A percentile compares a stretch with the other conserved stretches of the same genome.
These are phyloP conservation scores for Citeromyces matritensis DNA, from an alignment of 805 yeast species.

Conservation along the genomic window DNA sequence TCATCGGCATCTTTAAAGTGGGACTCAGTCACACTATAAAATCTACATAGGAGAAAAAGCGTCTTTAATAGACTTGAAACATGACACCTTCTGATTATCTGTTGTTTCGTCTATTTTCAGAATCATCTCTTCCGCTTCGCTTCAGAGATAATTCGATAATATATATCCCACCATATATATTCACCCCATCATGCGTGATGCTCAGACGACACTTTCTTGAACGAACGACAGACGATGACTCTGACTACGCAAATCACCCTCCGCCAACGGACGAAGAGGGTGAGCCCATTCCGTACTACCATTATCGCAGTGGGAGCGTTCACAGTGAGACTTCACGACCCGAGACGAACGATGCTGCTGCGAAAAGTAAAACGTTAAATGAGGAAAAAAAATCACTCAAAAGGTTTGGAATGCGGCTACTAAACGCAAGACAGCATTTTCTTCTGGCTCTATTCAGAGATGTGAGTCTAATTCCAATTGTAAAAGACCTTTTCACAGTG, in stretches of 20 bases:
- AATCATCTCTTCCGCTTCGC: too few species aligned
- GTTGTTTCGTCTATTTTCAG: too few species aligned
- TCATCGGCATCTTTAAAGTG: too few species aligned
- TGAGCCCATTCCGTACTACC: slow-evolving; percentile 9
- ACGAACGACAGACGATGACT: slow-evolving; percentile 6
- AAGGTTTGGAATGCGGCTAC: slow-evolving; percentile 49
- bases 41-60: too few species aligned
- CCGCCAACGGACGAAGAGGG: slow-evolving; percentile 12
- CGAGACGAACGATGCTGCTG: slow-evolving; percentile 2
- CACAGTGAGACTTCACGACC: neutral
- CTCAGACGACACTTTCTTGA: neutral
- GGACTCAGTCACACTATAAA: too few species aligned
- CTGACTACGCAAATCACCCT: slow-evolving; percentile 22
- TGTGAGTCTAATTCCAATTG: slow-evolving; percentile 32
- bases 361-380: neutral
- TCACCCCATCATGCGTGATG: neutral
- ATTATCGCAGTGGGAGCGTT: neutral
- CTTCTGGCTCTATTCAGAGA: slow-evolving; percentile 69
- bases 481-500: slow-evolving; percentile 11
- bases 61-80: too few species aligned
- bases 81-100: too few species aligned
- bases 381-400: slow-evolving; percentile 22
- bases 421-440: slow-evolving; percentile 65
- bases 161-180: neutral
- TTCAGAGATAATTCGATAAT: too few species aligned